phyloP scores from a whole-genome alignment of 2,329 filamentous ascomycete species.

The Zymoseptoria tritici region DNA sequence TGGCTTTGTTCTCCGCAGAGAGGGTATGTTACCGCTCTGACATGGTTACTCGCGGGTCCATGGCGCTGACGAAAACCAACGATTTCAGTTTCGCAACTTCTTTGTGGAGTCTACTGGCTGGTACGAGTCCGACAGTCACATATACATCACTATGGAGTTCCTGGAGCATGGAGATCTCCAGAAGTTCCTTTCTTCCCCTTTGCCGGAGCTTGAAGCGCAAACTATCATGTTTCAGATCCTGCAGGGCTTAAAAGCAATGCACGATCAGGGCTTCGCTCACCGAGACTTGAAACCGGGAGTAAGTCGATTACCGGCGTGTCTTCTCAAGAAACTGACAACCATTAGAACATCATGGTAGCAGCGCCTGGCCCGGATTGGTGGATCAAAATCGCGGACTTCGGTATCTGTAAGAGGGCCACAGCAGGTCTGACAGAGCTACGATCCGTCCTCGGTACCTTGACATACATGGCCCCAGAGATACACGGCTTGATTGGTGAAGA shows the following conservation, averaged over 20 bases:
- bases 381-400: conserved; percentile 38
- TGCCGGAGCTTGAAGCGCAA: conserved; percentile 25
- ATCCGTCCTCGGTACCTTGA: background rate
- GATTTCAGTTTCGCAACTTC: conserved; percentile 13
- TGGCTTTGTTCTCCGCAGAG: conserved; percentile 20
- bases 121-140: conserved; percentile 26
- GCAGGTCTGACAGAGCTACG: background rate
- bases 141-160: conserved; percentile 37
- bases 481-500: background rate
- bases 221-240: conserved; percentile 29
- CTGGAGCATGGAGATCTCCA: conserved; percentile 31
- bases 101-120: conserved; percentile 32
- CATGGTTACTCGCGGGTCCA: no score
- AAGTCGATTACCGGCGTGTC: background rate
- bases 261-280: conserved; percentile 31
- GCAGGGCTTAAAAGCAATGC: conserved; percentile 31
- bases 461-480: conserved; percentile 1
- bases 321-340: no score
- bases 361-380: conserved; percentile 28
- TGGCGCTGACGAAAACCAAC: no score
- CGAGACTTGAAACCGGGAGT: conserved; percentile 34
- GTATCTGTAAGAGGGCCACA: conserved; percentile 24
- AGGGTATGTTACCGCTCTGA: background rate
- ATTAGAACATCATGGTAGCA: conserved; percentile 31
- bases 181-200: conserved; percentile 16